Base-by-base conservation (phyloP, 2,329 filamentous ascomycete genomes). In the Thielaviopsis punctulata region DNA sequence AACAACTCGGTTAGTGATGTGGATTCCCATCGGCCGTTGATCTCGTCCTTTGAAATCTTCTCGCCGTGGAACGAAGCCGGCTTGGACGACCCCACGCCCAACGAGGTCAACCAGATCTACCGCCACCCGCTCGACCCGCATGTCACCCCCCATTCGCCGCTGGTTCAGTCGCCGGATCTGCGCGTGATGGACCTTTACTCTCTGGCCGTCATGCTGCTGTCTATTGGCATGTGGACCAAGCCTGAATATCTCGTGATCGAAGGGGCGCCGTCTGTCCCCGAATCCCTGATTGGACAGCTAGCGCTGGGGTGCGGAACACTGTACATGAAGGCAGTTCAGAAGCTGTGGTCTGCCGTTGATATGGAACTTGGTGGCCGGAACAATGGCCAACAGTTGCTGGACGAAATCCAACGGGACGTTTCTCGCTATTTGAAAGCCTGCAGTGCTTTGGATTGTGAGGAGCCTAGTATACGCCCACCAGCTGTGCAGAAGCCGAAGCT, bases 41-140 rank as follows among this genome's bases (percentile, higher is more conserved):
- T 88, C 44, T 82, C 82, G 1, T 82, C 82, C 0, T 89, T 86
- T 58, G 84, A 89, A 57, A 65, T 88, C 2, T 90, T 89, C 60
- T 50, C 41, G n/a, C 24, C 54, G 4, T 53, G 50, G 50, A 44
- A 47, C 1, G 44, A 43, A 15, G 78, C 68, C 2, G 68, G 70
- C n/a, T 18, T 48, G 8, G 33, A 43, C 19, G 21, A 48, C 8
- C 25, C 47, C 12, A 57, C 63, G 0, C 65, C 66, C 19, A 64
- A 64, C 6, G 61, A 66, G 2, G 67, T 67, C 15, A 62, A 63
- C 8, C 62, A 62, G 13, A 63, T 82, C 13, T 81, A 83, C 62
- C 75, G 77, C n/a, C 83, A 88, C 60, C 79, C 81, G 0, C 69
- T 83, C 2, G 77, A 81, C 58, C 76, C 77, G 4, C 67, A 72